phyloP scores from a whole-genome alignment of 2,329 filamentous ascomycete genomes.

The Colletotrichum kahawae region DNA sequence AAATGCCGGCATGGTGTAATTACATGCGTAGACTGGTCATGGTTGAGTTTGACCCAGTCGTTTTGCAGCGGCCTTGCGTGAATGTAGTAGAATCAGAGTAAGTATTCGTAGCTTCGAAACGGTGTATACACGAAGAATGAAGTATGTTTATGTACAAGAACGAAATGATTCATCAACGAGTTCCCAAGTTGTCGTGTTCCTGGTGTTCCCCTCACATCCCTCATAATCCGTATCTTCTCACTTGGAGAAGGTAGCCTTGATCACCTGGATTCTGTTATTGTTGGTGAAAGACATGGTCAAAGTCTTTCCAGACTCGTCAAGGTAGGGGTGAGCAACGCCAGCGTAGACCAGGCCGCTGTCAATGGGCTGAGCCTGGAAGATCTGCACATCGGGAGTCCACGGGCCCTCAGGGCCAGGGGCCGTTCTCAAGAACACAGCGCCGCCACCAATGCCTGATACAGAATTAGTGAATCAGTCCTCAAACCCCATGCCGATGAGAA shows the following conservation, averaged over 20 bases:
- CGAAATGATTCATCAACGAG: not conserved
- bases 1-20: too few species aligned
- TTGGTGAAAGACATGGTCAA: constrained; percentile 44
- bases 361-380: constrained; percentile 37
- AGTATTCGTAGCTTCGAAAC: not conserved
- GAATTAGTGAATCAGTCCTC: not conserved
- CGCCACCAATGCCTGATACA: not conserved
- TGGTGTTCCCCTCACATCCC: accelerated
- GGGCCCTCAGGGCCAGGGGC: constrained; percentile 38
- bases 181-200: not conserved
- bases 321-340: constrained; percentile 40
- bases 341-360: constrained; percentile 39
- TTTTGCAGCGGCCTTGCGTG: too few species aligned
- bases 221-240: not conserved
- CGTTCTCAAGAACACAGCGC: constrained; percentile 26
- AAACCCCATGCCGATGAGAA: accelerated
- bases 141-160: not conserved
- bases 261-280: constrained; percentile 41
- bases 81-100: not conserved
- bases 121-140: not conserved
- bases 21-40: not conserved
- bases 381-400: constrained; percentile 39
- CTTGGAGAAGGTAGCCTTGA: constrained; percentile 33
- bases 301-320: constrained; percentile 38
- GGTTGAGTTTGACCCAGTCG: not conserved